phyloP scores from a whole-genome alignment of 768 basidiomycete genomes.

The Pleurotus citrinopileatus region DNA sequence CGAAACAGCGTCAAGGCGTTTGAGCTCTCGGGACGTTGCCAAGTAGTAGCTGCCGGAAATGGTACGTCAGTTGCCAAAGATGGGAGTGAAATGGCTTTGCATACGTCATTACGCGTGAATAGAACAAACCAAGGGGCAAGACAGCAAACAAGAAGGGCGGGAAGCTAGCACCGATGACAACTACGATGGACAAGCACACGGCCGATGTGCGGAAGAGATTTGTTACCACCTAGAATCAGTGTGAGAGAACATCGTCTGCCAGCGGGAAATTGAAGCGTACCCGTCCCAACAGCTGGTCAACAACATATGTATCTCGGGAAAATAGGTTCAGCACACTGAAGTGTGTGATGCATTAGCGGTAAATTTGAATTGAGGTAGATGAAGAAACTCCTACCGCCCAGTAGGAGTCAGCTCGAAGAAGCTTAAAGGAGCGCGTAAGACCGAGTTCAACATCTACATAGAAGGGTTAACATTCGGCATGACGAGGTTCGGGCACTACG shows the following conservation, averaged over 20 bases:
- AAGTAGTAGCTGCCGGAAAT: constrained; percentile 69
- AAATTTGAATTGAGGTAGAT: neutral
- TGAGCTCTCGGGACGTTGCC: constrained; percentile 81
- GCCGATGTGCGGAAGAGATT: constrained; percentile 65
- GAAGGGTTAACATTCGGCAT: constrained; percentile 7
- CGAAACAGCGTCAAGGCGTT: constrained; percentile 85
- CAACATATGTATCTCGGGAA: constrained; percentile 82
- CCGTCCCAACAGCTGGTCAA: constrained; percentile 80
- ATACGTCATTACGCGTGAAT: constrained; percentile 76
- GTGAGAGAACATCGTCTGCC: neutral
- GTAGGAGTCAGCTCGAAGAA: constrained; percentile 92
- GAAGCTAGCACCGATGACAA: constrained; percentile 79
- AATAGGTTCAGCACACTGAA: constrained; percentile 84
- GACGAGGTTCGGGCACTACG: constrained; percentile 20
- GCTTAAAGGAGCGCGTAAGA: constrained; percentile 80
- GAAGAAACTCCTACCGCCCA: constrained; percentile 52
- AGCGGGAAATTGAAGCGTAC: constrained; percentile 19
- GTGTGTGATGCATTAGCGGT: neutral
- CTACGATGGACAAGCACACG: constrained; percentile 53
- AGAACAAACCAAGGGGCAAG: constrained; percentile 76
- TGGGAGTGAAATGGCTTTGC: neutral
- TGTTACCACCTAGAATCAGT: constrained; percentile 45
- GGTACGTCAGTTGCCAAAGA: too few species aligned
- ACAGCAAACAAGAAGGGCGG: constrained; percentile 79
- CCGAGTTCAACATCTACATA: constrained; percentile 70